Evolutionary conservation across 2,329 filamentous ascomycete species (phyloP).

Genomic region (Penicillium sp.): DNA sequence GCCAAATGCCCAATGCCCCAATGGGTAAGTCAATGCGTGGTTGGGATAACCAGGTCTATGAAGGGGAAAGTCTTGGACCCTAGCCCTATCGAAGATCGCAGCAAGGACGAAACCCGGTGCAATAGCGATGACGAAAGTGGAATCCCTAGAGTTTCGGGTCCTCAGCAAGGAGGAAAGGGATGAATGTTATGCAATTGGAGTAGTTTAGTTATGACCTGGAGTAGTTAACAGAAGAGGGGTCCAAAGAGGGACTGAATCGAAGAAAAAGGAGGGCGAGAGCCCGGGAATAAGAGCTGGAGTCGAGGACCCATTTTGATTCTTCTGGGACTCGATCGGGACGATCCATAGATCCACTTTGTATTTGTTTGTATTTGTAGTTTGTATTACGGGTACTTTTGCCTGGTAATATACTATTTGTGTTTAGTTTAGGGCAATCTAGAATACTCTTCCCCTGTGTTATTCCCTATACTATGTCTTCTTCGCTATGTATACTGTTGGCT

Average conservation of each 20-base stretch:
- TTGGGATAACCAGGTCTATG: conserved; percentile 11
- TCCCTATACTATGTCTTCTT: not conserved
- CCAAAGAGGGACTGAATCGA: conserved; percentile 8
- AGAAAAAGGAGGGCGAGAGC: conserved; percentile 6
- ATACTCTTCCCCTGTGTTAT: not conserved
- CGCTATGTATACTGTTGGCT: too few relatives aligned
- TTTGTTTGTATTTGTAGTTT: not conserved
- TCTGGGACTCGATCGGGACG: conserved; percentile 26
- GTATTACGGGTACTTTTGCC: not conserved
- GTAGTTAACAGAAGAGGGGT: not conserved
- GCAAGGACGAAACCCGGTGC: conserved; percentile 19
- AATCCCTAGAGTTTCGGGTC: conserved; percentile 8
- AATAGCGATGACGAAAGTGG: conserved; percentile 15
- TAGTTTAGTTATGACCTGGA: too few relatives aligned
- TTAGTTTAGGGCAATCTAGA: too few relatives aligned
- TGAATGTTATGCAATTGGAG: too few relatives aligned
- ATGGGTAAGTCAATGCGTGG: conserved; percentile 12
- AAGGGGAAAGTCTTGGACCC: not conserved
- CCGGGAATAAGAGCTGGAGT: conserved; percentile 17
- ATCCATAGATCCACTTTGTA: conserved; percentile 18
- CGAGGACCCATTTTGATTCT: conserved; percentile 20
- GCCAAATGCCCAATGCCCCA: conserved; percentile 14
- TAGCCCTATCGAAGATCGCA: conserved; percentile 19
- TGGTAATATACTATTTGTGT: conserved; percentile 4
- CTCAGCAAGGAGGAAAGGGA: conserved; percentile 23